phyloP scores from a whole-genome alignment of 208 protist species.

The Leishmania aethiopica region DNA sequence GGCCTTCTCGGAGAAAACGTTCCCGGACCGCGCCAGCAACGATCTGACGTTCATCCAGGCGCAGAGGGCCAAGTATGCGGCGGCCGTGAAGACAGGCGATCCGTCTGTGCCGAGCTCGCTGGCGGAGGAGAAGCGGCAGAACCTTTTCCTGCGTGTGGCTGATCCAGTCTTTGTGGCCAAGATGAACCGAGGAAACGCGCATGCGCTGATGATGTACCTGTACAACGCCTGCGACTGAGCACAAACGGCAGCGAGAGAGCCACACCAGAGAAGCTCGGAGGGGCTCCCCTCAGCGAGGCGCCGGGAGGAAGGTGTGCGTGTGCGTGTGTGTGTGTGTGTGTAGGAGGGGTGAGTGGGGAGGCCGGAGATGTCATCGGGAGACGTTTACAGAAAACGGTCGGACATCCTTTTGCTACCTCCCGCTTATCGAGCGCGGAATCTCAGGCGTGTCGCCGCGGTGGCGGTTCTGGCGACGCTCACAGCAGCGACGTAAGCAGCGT shows the following conservation, averaged over 20 bases:
- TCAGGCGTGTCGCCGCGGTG: background rate
- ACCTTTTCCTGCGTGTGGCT: constrained; percentile 86
- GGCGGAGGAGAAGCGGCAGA: constrained; percentile 81
- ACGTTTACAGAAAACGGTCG: no score
- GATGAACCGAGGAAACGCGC: constrained; percentile 48
- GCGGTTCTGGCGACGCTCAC: background rate
- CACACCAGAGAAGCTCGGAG: background rate
- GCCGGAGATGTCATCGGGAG: background rate
- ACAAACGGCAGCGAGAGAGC: background rate
- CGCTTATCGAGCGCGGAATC: background rate
- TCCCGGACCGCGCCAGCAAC: constrained; percentile 17
- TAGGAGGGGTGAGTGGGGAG: background rate
- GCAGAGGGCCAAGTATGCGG: constrained; percentile 53
- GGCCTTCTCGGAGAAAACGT: constrained; percentile 51
- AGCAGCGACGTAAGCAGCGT: background rate
- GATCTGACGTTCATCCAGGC: constrained; percentile 57
- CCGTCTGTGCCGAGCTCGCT: constrained; percentile 84
- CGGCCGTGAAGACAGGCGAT: constrained; percentile 37
- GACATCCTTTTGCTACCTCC: background rate
- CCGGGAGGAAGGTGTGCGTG: background rate
- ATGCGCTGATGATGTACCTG: constrained; percentile 69
- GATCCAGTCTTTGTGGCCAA: constrained; percentile 46
- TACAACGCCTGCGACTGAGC: constrained; percentile 83
- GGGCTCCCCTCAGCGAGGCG: background rate
- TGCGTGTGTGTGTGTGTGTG: no score